These are phyloP conservation scores for Lentinus polychrous DNA, from an alignment of 1,284 basidiomycete genomes.

Conservation along the genomic window DNA sequence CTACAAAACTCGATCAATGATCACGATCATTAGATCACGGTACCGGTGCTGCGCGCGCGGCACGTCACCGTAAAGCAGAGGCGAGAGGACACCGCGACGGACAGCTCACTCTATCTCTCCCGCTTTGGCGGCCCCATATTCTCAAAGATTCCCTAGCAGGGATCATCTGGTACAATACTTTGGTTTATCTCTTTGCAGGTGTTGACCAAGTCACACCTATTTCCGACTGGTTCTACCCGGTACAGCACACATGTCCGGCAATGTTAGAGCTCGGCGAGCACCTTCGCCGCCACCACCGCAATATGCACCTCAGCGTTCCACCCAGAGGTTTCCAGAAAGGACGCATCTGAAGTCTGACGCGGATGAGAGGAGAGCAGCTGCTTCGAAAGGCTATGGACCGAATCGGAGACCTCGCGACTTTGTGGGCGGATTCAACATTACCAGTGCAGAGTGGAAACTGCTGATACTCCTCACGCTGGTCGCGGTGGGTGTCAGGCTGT, in stretches of 20 bases:
- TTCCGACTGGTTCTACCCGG: too few relatives aligned
- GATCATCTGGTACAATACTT: too few relatives aligned
- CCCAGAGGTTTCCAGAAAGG: conserved; percentile 26
- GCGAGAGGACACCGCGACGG: too few relatives aligned
- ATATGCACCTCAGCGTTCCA: background rate
- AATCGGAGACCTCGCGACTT: conserved; percentile 33
- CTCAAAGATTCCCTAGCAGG: too few relatives aligned
- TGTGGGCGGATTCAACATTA: conserved; percentile 59
- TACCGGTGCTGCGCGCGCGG: too few relatives aligned
- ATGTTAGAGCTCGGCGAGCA: conserved; percentile 6
- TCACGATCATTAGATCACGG: too few relatives aligned
- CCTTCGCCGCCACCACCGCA: conserved; percentile 3
- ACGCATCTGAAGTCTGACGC: conserved; percentile 57
- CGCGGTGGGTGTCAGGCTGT: conserved; percentile 70
- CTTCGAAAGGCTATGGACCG: conserved; percentile 57
- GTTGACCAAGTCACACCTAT: too few relatives aligned
- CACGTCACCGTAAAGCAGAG: too few relatives aligned
- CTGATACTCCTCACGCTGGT: conserved; percentile 58
- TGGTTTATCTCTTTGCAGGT: too few relatives aligned
- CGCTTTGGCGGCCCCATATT: too few relatives aligned
- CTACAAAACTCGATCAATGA: too few relatives aligned
- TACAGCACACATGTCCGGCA: conserved; percentile 7
- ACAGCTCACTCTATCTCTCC: too few relatives aligned
- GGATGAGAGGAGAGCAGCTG: conserved; percentile 62
- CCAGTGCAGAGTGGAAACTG: conserved; percentile 68